These are phyloP conservation scores for Silene uniflora DNA, from an alignment of 148 eudicot species.

Conservation along the genomic window DNA sequence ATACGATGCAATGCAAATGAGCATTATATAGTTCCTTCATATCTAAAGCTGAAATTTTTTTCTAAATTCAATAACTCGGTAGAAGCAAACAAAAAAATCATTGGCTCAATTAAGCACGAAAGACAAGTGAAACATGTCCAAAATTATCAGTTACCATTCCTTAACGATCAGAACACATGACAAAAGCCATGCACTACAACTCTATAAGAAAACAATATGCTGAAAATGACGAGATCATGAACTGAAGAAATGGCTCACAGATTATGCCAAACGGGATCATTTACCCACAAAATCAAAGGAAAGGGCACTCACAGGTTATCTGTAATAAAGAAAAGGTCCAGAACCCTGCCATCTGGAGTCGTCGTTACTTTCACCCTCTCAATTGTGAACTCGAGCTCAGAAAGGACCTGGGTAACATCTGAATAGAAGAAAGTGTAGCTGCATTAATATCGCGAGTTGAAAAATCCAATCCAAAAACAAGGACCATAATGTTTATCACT, in stretches of 20 bases:
- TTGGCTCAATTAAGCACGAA: not conserved
- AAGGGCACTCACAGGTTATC: slow-evolving; percentile 59
- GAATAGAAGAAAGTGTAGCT: not conserved
- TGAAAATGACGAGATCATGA: not conserved
- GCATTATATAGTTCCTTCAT: not conserved
- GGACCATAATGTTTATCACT: slow-evolving; percentile 16
- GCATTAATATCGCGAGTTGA: slow-evolving; percentile 4
- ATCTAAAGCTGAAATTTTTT: not conserved
- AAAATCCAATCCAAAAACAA: not conserved
- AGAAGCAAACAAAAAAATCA: not conserved
- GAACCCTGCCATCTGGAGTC: slow-evolving; percentile 69
- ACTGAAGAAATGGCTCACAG: not conserved
- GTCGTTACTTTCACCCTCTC: slow-evolving; percentile 85
- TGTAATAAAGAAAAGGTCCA: slow-evolving; percentile 71
- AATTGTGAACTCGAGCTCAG: slow-evolving; percentile 66
- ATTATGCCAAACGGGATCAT: not conserved
- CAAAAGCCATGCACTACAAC: not conserved
- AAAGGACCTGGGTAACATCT: slow-evolving; percentile 75
- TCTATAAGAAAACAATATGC: not conserved
- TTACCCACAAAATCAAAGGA: not conserved
- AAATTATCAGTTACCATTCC: not conserved
- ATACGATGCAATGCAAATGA: not conserved
- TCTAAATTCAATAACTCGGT: not conserved
- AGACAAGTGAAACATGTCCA: not conserved
- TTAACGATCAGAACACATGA: not conserved